These are phyloP conservation scores for Sclerotinia trifoliorum DNA, from an alignment of 2,329 filamentous ascomycete genomes.

Conservation along the genomic window DNA sequence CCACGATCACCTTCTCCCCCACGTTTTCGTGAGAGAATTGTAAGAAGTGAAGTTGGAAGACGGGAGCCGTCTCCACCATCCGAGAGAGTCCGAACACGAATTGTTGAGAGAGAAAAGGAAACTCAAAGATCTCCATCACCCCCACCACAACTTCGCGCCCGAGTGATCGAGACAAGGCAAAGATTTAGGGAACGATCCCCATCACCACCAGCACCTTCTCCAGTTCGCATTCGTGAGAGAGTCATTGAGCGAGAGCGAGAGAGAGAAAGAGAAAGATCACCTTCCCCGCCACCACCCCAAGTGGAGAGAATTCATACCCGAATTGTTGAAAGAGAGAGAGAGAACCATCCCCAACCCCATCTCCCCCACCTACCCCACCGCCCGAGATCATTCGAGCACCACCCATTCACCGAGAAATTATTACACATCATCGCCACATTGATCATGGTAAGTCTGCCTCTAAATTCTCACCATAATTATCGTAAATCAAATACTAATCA, in stretches of 20 bases:
- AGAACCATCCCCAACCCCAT: conserved; percentile 35
- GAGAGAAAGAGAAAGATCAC: conserved; percentile 32
- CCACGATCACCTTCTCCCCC: conserved; percentile 37
- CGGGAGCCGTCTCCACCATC: conserved; percentile 31
- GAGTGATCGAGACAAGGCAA: conserved; percentile 38
- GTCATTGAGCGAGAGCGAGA: conserved; percentile 32
- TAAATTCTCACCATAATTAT: neutral
- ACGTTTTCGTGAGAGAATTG: conserved; percentile 35
- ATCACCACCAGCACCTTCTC: conserved; percentile 34
- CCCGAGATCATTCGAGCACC: conserved; percentile 66
- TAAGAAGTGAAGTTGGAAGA: conserved; percentile 25
- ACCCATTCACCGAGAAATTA: conserved; percentile 82
- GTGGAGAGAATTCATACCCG: conserved; percentile 35
- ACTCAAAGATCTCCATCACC: conserved; percentile 33
- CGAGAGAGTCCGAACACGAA: conserved; percentile 26
- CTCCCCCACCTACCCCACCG: conserved; percentile 29
- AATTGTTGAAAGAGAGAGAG: conserved; percentile 29
- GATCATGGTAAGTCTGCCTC: conserved; percentile 68
- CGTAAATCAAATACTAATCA: conserved; percentile 15
- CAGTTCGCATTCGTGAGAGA: conserved; percentile 36
- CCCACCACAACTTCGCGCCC: conserved; percentile 35
- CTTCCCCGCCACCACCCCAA: conserved; percentile 32
- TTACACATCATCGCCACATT: conserved; percentile 77
- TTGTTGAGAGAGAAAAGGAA: conserved; percentile 36
- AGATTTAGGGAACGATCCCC: conserved; percentile 36